Conservation (phyloP, 1,284 basidiomycete genomes). For the Cryptococcus jaspeensis region DNA sequence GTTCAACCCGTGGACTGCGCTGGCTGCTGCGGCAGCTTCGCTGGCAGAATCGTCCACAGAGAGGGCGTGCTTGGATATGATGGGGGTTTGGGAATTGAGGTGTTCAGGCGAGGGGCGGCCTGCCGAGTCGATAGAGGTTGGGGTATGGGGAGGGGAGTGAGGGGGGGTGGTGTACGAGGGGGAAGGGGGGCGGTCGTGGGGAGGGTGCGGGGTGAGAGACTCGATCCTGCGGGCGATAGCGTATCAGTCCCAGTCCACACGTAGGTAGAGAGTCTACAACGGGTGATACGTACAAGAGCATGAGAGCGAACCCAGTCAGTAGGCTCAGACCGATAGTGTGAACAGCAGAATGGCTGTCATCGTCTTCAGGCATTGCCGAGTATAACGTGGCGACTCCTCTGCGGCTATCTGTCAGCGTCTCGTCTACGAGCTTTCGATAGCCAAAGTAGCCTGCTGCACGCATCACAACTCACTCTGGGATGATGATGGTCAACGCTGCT, state of each 20-base stretch:
- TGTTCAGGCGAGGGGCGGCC: slow-evolving; percentile 22
- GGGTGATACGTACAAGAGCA: slow-evolving; percentile 68
- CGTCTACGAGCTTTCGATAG: background rate
- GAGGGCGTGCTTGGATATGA: slow-evolving; percentile 28
- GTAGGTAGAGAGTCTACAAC: slow-evolving; percentile 15
- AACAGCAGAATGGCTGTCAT: slow-evolving; percentile 47
- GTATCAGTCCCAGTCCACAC: no score
- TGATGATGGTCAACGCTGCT: slow-evolving; percentile 82
- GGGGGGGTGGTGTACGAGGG: slow-evolving; percentile 14
- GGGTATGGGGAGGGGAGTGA: slow-evolving; percentile 14
- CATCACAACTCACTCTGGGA: slow-evolving; percentile 70
- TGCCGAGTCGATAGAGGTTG: slow-evolving; percentile 12
- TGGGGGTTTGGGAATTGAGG: slow-evolving; percentile 38
- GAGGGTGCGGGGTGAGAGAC: slow-evolving; percentile 44
- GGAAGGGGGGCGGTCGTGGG: slow-evolving; percentile 20
- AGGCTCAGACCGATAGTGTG: slow-evolving; percentile 68
- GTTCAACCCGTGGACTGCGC: slow-evolving; percentile 55
- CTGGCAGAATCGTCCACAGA: slow-evolving; percentile 24
- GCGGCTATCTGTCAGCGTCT: background rate
- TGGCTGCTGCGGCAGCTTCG: slow-evolving; percentile 5
- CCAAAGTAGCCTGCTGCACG: background rate
- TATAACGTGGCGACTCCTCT: slow-evolving; percentile 53
- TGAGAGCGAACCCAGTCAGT: slow-evolving; percentile 76
- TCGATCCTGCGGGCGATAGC: slow-evolving; percentile 35
- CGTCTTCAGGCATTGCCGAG: slow-evolving; percentile 36